Conservation (phyloP, 2,329 filamentous ascomycete species). For the Trichothecium sympodiale region DNA sequence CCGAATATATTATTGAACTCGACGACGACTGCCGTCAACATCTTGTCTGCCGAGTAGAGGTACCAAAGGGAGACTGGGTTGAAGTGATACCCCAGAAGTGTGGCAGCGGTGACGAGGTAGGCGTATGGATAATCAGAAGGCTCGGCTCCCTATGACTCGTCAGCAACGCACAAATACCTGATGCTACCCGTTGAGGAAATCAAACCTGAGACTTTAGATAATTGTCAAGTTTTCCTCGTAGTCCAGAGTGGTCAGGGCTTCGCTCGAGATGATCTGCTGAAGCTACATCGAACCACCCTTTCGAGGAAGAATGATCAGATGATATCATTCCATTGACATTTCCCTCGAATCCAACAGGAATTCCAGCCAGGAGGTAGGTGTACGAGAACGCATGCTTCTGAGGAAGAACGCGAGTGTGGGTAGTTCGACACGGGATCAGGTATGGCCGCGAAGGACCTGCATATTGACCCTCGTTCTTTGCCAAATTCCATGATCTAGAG, state of each 20-base stretch:
- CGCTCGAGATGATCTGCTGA: slow-evolving; percentile 51
- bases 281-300: slow-evolving; percentile 47
- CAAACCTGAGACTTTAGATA: slow-evolving; percentile 48
- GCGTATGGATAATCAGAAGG: slow-evolving; percentile 52
- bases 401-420: slow-evolving; percentile 56
- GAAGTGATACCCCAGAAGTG: slow-evolving; percentile 59
- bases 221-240: slow-evolving; percentile 50
- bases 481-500: too few relatives aligned
- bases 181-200: background rate
- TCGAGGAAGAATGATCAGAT: slow-evolving; percentile 17
- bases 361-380: slow-evolving; percentile 57
- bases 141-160: slow-evolving; percentile 38
- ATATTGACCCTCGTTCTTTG: too few relatives aligned
- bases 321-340: slow-evolving; percentile 46
- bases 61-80: slow-evolving; percentile 76
- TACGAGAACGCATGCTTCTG: slow-evolving; percentile 58
- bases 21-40: slow-evolving; percentile 53
- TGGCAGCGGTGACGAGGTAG: slow-evolving; percentile 60
- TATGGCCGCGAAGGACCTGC: slow-evolving; percentile 23
- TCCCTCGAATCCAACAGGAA: slow-evolving; percentile 54
- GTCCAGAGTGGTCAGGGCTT: slow-evolving; percentile 35
- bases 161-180: slow-evolving; percentile 8
- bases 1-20: slow-evolving; percentile 73
- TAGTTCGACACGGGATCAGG: slow-evolving; percentile 54
- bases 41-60: slow-evolving; percentile 48